Evolutionary conservation across 192 early-diverging fungal genomes (phyloP).

Genomic region (Entophlyctis luteolus): DNA sequence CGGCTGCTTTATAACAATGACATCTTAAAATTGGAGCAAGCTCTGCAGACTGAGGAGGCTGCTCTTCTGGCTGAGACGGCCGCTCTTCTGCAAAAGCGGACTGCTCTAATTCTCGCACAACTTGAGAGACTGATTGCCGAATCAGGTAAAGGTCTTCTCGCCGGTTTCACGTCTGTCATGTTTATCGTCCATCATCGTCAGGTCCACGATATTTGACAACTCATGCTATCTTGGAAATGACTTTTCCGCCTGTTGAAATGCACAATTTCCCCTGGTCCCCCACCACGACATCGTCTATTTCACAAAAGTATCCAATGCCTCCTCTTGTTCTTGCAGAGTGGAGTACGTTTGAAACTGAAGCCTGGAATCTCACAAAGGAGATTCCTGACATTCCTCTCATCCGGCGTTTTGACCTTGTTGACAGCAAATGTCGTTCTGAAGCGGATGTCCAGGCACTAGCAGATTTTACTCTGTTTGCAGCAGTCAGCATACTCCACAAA

Average conservation of each 20-base stretch:
- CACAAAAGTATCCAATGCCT: background rate
- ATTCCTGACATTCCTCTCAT: background rate
- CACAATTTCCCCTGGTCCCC: background rate
- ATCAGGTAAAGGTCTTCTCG: too few relatives aligned
- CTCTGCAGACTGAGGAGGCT: too few relatives aligned
- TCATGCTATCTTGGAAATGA: background rate
- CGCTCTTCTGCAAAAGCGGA: too few relatives aligned
- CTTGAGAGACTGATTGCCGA: too few relatives aligned
- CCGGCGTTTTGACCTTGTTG: background rate
- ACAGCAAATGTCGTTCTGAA: background rate
- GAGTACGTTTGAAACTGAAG: background rate
- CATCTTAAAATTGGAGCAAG: too few relatives aligned
- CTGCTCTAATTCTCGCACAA: too few relatives aligned
- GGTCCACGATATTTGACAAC: too few relatives aligned
- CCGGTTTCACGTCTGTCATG: too few relatives aligned
- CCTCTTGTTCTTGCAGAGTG: conserved; percentile 6
- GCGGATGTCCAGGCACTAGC: background rate
- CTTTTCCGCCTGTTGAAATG: background rate
- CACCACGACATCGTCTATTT: background rate
- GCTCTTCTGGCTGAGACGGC: too few relatives aligned
- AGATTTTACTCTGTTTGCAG: background rate
- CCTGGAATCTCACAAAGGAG: background rate
- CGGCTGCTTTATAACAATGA: too few relatives aligned
- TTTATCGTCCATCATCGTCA: too few relatives aligned
- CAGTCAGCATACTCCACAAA: background rate